These are phyloP conservation scores for Rusavskia elegans DNA, from an alignment of 495 filamentous ascomycete species.

Conservation along the genomic window DNA sequence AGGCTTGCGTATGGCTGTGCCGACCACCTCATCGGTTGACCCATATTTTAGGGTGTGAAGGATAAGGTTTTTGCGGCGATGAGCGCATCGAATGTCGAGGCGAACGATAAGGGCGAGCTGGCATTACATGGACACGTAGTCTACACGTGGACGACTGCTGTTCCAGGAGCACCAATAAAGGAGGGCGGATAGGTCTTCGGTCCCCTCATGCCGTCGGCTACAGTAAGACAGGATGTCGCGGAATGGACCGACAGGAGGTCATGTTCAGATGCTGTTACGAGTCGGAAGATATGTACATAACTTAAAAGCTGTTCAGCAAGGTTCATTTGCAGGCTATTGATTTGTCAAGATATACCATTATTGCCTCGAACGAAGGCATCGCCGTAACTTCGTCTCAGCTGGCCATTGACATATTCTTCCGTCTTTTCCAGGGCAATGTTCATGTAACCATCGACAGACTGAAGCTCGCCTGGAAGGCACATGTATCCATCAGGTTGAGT, in stretches of 20 bases:
- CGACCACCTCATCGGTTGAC: background rate
- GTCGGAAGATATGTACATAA: constrained; percentile 59
- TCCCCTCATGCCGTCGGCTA: background rate
- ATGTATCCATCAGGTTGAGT: background rate
- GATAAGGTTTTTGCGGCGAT: constrained; percentile 27
- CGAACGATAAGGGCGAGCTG: constrained; percentile 36
- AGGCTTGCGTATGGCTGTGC: constrained; percentile 5
- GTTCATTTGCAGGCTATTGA: background rate
- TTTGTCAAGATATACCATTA: constrained; percentile 46
- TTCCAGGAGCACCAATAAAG: constrained; percentile 12
- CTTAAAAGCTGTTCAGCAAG: constrained; percentile 12
- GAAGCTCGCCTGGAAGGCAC: constrained; percentile 54
- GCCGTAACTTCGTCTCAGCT: constrained; percentile 64
- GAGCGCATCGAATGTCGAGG: constrained; percentile 23
- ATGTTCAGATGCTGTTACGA: background rate
- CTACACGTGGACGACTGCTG: constrained; percentile 30
- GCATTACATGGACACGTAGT: constrained; percentile 37
- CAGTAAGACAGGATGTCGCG: background rate
- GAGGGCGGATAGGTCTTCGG: constrained; percentile 2
- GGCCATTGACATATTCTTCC: constrained; percentile 76
- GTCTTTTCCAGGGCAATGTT: constrained; percentile 95
- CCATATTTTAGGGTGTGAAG: constrained; percentile 15
- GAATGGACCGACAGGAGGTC: too few species aligned
- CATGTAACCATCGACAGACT: constrained; percentile 97
- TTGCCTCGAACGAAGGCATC: constrained; percentile 96